phyloP scores from a whole-genome alignment of 106 monocot species.

The Acanthochlamys bracteata region DNA sequence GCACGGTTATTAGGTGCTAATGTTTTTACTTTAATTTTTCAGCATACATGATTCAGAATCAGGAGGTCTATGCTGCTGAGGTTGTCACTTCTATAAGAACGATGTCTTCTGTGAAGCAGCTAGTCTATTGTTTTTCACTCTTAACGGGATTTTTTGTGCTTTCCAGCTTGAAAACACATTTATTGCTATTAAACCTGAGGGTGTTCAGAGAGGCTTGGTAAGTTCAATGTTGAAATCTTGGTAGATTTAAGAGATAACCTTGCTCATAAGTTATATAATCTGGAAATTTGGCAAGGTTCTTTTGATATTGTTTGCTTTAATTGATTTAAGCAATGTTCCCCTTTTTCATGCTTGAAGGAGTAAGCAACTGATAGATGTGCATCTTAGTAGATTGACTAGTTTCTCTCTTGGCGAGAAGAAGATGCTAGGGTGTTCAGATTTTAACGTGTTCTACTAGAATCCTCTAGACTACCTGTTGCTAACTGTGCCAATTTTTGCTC shows the following conservation, averaged over 20 bases:
- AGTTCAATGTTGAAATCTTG: slow-evolving; percentile 13
- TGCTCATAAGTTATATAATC: background rate
- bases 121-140: background rate
- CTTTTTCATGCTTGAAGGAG: too few species aligned
- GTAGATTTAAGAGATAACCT: background rate
- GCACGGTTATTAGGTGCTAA: too few species aligned
- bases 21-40: background rate
- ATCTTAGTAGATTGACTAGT: too few species aligned
- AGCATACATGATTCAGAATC: slow-evolving; percentile 79
- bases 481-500: too few species aligned
- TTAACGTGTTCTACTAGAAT: too few species aligned
- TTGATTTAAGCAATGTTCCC: too few species aligned
- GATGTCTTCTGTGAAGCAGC: background rate
- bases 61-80: slow-evolving; percentile 92
- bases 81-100: slow-evolving; percentile 21
- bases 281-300: background rate
- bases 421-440: too few species aligned
- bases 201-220: slow-evolving; percentile 97
- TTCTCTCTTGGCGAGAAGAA: too few species aligned
- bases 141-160: background rate
- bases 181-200: slow-evolving; percentile 99
- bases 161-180: slow-evolving; percentile 84
- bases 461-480: too few species aligned
- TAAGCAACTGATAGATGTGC: too few species aligned
- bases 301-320: too few species aligned